These are phyloP conservation scores for Solanum dulcamara DNA, from an alignment of 257 asterid species.

Conservation along the genomic window DNA sequence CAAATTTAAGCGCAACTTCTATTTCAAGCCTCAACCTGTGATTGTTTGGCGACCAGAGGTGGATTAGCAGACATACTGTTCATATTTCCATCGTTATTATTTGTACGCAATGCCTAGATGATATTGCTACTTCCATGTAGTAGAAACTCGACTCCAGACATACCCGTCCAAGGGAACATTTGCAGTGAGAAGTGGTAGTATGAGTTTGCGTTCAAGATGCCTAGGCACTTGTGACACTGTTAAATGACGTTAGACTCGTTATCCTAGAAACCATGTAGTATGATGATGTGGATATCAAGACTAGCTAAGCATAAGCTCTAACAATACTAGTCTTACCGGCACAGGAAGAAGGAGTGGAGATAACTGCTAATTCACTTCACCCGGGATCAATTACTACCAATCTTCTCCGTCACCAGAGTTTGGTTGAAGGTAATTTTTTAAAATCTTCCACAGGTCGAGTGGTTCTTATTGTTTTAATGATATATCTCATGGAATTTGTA, in stretches of 20 bases:
- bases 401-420: slow-evolving; percentile 6
- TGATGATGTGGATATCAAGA: background rate
- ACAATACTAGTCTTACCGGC: background rate
- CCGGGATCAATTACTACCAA: slow-evolving; percentile 15
- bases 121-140: background rate
- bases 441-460: background rate
- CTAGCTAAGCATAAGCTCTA: background rate
- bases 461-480: background rate
- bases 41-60: background rate
- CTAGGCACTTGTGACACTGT: background rate
- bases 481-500: background rate
- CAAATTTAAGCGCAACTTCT: background rate
- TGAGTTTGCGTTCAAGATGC: background rate
- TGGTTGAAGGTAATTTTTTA: slow-evolving; percentile 1
- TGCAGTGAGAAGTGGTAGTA: background rate
- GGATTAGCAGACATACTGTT: background rate
- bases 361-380: slow-evolving; percentile 16
- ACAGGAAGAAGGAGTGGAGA: slow-evolving; percentile 8
- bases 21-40: background rate
- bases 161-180: background rate
- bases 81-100: background rate
- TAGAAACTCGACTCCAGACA: background rate
- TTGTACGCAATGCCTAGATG: background rate
- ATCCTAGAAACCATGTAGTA: background rate
- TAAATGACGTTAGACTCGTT: background rate